phyloP scores from a whole-genome alignment of 2,329 filamentous ascomycete species.

The Exophiala xenobiotica region DNA sequence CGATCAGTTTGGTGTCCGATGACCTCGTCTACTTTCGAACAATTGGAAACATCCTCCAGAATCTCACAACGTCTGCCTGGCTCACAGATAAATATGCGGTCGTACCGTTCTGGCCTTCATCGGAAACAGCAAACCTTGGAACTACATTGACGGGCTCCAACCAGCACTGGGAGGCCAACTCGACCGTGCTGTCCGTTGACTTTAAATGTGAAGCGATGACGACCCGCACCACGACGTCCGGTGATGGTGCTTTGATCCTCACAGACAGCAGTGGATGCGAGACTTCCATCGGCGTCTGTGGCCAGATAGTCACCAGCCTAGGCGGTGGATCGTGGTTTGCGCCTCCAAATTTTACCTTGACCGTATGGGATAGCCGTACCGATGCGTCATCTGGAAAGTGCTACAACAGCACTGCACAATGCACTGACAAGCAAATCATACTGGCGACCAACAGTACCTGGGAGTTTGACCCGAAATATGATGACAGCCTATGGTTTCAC shows the following conservation, averaged over 20 bases:
- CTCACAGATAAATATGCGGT: conserved; percentile 31
- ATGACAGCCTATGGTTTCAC: background rate
- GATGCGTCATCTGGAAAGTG: background rate
- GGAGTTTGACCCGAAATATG: background rate
- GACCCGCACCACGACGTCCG: conserved; percentile 18
- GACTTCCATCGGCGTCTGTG: conserved; percentile 1
- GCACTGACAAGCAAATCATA: background rate
- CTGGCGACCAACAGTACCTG: conserved; percentile 3
- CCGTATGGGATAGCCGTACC: background rate
- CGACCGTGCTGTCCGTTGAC: conserved; percentile 26
- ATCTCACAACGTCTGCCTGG: conserved; percentile 34
- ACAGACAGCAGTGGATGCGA: conserved; percentile 3
- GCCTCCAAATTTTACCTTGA: background rate
- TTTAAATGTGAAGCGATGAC: conserved; percentile 26
- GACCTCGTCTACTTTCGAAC: conserved; percentile 31
- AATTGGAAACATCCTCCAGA: conserved; percentile 30
- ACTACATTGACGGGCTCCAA: background rate
- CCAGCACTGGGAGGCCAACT: conserved; percentile 25
- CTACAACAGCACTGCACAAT: conserved; percentile 1
- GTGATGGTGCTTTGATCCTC: background rate
- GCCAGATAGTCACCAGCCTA: background rate
- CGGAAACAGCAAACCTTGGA: background rate
- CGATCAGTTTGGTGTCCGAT: conserved; percentile 12
- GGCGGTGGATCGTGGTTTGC: conserved; percentile 9
- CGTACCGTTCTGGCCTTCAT: conserved; percentile 31